Percentiles rank a stretch among this genome's conserved stretches.
phyloP scores from a whole-genome alignment of 2,329 filamentous ascomycete species.

The Claviceps digitariae region DNA sequence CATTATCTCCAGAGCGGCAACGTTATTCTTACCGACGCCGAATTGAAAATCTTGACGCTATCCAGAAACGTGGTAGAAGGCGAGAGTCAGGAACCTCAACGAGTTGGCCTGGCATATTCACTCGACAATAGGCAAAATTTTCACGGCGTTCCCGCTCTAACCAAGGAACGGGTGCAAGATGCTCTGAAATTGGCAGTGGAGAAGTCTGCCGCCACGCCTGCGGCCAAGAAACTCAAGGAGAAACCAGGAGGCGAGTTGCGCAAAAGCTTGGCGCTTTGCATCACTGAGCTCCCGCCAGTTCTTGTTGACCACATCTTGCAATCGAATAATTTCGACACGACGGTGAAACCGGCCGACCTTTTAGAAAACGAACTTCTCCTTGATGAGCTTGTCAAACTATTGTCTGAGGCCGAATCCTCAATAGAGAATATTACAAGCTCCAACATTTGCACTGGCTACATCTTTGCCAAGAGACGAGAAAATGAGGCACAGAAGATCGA shows the following conservation, averaged over 20 bases:
- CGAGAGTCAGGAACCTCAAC: slow-evolving; percentile 70
- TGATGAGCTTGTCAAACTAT: slow-evolving; percentile 50
- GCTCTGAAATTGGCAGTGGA: slow-evolving; percentile 55
- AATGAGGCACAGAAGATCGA: slow-evolving; percentile 5
- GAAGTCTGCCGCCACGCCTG: slow-evolving; percentile 33
- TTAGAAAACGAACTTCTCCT: slow-evolving; percentile 52
- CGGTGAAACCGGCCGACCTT: slow-evolving; percentile 53
- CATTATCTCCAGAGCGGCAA: slow-evolving; percentile 55
- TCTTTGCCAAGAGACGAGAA: slow-evolving; percentile 57
- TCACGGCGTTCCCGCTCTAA: slow-evolving; percentile 58
- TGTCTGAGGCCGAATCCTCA: slow-evolving; percentile 53
- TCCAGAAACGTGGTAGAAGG: slow-evolving; percentile 69
- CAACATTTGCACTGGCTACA: slow-evolving; percentile 64
- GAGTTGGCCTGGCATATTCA: slow-evolving; percentile 65
- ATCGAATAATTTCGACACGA: slow-evolving; percentile 54
- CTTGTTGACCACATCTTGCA: slow-evolving; percentile 77
- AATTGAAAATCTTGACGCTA: slow-evolving; percentile 69
- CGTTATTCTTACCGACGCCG: slow-evolving; percentile 77
- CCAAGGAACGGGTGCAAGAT: slow-evolving; percentile 54
- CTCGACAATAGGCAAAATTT: slow-evolving; percentile 77
- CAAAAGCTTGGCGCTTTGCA: slow-evolving; percentile 67
- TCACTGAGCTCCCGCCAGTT: slow-evolving; percentile 79
- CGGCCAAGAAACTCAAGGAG: slow-evolving; percentile 53
- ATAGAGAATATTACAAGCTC: slow-evolving; percentile 55
- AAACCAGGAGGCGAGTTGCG: slow-evolving; percentile 64